Evolutionary conservation across 2,329 filamentous ascomycete genomes (phyloP).

Genomic region (Penicillium polonicum): DNA sequence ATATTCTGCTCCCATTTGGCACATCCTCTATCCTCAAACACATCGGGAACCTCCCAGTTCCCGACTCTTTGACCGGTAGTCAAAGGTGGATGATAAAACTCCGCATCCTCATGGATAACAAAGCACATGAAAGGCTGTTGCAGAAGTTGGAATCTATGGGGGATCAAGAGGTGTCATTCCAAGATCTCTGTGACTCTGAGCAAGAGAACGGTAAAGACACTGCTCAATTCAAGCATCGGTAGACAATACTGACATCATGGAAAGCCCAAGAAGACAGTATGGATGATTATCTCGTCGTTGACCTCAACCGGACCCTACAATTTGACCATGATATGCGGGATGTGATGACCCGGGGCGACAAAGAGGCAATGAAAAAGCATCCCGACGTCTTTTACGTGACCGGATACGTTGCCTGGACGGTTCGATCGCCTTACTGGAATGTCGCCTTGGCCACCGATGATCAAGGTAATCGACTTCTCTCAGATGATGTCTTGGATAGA

Average conservation of each 20-base stretch:
- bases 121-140: background rate
- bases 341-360: background rate
- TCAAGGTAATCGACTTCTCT: background rate
- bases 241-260: background rate
- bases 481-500: background rate
- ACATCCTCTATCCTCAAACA: background rate
- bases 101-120: background rate
- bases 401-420: background rate
- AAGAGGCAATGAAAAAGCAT: background rate
- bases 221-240: background rate
- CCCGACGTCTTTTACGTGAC: background rate
- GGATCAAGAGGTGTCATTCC: background rate
- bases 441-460: background rate
- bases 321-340: background rate
- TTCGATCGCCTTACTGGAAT: slow-evolving; percentile 1
- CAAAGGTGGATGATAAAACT: background rate
- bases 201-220: background rate
- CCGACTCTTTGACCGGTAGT: background rate
- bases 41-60: background rate
- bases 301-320: background rate
- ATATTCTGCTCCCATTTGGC: background rate
- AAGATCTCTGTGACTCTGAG: background rate
- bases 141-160: background rate
- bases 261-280: background rate
- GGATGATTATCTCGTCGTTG: background rate